Evolutionary conservation across 768 basidiomycete genomes (phyloP), one percentile per base, ranked within the genome.

Genomic region (Trametes cubensis): DNA sequence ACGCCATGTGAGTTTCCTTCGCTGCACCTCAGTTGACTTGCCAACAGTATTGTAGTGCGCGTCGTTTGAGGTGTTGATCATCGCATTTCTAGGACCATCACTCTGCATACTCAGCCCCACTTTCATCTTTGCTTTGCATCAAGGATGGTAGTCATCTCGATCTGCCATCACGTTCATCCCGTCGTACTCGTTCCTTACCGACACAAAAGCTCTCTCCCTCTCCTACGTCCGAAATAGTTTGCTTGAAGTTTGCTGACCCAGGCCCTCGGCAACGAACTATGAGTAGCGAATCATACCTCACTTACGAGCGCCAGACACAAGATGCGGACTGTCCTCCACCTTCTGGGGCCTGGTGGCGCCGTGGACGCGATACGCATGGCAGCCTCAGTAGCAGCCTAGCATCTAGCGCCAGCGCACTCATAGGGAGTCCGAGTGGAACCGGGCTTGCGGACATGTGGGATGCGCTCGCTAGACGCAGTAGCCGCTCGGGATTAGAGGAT

Each of bases 81-180:
- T 23, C 28, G 14, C 13, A 46, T 51, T 30, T 34, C 46, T 63
- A 85, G 83, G 78, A 81, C 18, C 53, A 63, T 0, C 67, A 69
- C 34, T 76, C 81, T 0, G 69, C 76, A 0, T 79, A 81, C 38
- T 70, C 71, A 14, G 72, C 81, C 25, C 71, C 80, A 1, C 67
- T 87, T 4, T 64, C 72, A 1, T 67, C 76, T 4, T 74, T 86
- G 23, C 71, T 73, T 1, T 75, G 78, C 0, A 71, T 87, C 8
- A 78, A 76, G 14, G 82, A 80, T 10, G 71, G 75, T 0, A 81
- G 81, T 8, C 75, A 82, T 21, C 75, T 86, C 21, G 68, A 72
- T 39, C 66, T 70, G 4, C 67, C 73, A 23, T 67, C 26, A 60
- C 66, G 6, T 58, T 74, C 20, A 54, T 65, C 14, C 25, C 69